These are phyloP conservation scores for Urochloa ruziziensis DNA, from an alignment of 176 grass and related monocot genomes.

Conservation along the genomic window DNA sequence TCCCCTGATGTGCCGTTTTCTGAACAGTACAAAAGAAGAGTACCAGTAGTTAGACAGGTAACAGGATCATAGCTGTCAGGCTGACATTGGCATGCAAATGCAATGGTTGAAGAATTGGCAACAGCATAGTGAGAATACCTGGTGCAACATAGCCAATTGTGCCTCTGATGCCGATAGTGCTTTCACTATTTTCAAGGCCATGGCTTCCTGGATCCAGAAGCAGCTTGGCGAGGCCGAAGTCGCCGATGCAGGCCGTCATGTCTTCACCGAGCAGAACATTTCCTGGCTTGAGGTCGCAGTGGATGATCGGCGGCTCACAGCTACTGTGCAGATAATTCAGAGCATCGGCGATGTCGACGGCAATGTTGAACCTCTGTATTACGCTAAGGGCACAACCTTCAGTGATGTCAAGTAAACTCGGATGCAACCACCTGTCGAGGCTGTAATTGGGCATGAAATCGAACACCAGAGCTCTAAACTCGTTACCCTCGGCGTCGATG, in stretches of 20 bases:
- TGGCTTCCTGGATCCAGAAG: neutral
- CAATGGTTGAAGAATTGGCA: no score
- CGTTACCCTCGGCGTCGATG: slow-evolving; percentile 23
- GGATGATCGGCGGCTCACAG: slow-evolving; percentile 12
- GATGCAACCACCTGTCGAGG: slow-evolving; percentile 54
- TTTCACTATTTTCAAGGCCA: neutral
- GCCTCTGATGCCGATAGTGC: no score
- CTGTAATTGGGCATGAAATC: slow-evolving; percentile 55
- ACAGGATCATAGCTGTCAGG: no score
- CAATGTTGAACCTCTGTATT: slow-evolving; percentile 33
- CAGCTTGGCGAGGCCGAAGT: slow-evolving; percentile 50
- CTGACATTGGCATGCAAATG: no score
- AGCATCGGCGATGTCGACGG: slow-evolving; percentile 31
- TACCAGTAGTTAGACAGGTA: neutral
- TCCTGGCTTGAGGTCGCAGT: slow-evolving; percentile 49
- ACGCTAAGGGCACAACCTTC: neutral
- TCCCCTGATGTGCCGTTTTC: slow-evolving; percentile 34
- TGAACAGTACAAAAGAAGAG: neutral
- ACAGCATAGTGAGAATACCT: neutral
- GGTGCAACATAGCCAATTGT: no score
- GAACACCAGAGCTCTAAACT: slow-evolving; percentile 46
- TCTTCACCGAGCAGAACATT: slow-evolving; percentile 45
- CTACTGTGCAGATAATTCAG: slow-evolving; percentile 41
- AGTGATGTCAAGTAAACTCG: neutral
- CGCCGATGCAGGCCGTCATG: slow-evolving; percentile 38